Evolutionary conservation across 371 early-diverging fungal species (phyloP).

Genomic region (Saksenaea vasiformis): DNA sequence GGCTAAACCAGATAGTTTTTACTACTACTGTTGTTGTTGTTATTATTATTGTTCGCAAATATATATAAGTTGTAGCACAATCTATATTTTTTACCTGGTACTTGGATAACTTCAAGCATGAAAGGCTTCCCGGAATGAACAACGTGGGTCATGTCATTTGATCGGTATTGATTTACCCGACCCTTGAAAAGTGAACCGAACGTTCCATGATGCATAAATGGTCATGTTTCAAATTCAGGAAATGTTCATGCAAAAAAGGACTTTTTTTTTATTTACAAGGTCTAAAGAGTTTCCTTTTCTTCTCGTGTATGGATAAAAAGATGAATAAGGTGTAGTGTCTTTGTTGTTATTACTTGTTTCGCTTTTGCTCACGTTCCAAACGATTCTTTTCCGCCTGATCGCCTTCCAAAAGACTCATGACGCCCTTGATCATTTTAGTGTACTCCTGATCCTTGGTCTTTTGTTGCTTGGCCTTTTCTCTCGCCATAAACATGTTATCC

Average conservation of each 20-base stretch:
- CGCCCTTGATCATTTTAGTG: slow-evolving; percentile 83
- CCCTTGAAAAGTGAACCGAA: neutral
- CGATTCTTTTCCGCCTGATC: slow-evolving; percentile 82
- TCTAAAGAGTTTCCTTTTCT: neutral
- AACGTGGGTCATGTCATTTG: neutral
- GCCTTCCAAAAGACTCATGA: slow-evolving; percentile 76
- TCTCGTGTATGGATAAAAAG: neutral
- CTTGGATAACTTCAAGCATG: neutral
- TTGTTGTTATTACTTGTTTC: slow-evolving; percentile 20
- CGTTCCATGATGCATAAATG: neutral
- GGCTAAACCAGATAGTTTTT: neutral
- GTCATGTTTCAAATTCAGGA: neutral
- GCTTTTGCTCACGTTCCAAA: slow-evolving; percentile 60
- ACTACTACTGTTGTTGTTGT: no score
- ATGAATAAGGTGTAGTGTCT: neutral
- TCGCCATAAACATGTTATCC: slow-evolving; percentile 87
- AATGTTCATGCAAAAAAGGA: neutral
- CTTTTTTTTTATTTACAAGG: neutral
- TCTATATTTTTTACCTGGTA: neutral
- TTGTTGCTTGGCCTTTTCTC: slow-evolving; percentile 66
- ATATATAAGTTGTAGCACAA: neutral
- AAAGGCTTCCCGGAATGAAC: neutral
- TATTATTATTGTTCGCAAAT: neutral
- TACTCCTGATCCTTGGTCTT: slow-evolving; percentile 84
- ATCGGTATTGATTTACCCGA: neutral